Conservation (phyloP, 805 yeast species). For the Brettanomyces custersianus region DNA sequence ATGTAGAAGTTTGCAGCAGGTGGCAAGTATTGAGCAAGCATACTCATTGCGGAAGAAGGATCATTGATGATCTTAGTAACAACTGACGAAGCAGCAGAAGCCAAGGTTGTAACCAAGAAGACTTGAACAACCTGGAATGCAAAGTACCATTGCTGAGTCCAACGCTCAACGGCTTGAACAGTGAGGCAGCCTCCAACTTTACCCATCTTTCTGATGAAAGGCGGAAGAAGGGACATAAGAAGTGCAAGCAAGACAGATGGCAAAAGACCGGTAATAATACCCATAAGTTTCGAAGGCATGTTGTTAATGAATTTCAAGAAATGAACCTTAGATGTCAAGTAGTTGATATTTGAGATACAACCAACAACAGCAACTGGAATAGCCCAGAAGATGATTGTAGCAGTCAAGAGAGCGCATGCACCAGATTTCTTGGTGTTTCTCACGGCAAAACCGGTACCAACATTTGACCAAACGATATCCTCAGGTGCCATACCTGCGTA, state of each 20-base stretch:
- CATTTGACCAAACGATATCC: conserved; percentile 78
- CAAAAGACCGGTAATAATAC: conserved; percentile 78
- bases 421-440: conserved; percentile 48
- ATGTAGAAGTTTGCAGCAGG: conserved; percentile 88
- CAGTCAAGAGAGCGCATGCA: conserved; percentile 56
- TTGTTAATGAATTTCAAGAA: conserved; percentile 71
- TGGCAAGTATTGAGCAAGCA: conserved; percentile 74
- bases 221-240: conserved; percentile 82
- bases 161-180: conserved; percentile 61
- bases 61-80: conserved; percentile 57
- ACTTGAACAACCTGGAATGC: conserved; percentile 89
- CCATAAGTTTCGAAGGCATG: conserved; percentile 62
- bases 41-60: conserved; percentile 63
- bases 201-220: conserved; percentile 72
- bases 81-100: conserved; percentile 79
- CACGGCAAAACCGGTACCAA: conserved; percentile 46
- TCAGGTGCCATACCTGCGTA: conserved; percentile 65
- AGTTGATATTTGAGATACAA: conserved; percentile 78
- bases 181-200: conserved; percentile 65
- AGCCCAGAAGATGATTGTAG: conserved; percentile 83
- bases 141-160: conserved; percentile 82
- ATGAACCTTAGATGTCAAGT: conserved; percentile 58
- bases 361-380: conserved; percentile 98
- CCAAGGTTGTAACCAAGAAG: conserved; percentile 72
- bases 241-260: conserved; percentile 77